A percentile compares a stretch with the other conserved stretches of the same genome.
phyloP scores from a whole-genome alignment of 768 basidiomycete genomes.

The Polyporus arcularius region DNA sequence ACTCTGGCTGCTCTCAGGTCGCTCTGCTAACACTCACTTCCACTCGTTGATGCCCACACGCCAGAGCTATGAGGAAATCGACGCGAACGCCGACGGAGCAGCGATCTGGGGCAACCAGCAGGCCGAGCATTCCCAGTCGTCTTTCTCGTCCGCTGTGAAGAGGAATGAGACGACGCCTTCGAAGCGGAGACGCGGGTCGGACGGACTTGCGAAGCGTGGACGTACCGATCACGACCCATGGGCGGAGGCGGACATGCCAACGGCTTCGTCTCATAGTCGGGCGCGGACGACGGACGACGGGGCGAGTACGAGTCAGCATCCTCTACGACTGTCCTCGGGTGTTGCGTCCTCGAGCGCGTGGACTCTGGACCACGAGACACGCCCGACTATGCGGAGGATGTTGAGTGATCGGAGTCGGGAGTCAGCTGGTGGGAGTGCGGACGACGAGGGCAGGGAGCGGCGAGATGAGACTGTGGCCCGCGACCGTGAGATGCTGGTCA shows the following conservation, averaged over 20 bases:
- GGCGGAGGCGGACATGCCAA: neutral
- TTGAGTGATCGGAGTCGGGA: constrained; percentile 17
- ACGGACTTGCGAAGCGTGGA: constrained; percentile 20
- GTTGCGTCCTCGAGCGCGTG: constrained; percentile 8
- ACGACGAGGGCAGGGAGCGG: neutral
- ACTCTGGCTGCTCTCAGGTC: too few relatives aligned
- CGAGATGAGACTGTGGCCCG: neutral
- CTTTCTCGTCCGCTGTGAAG: constrained; percentile 27
- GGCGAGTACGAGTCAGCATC: constrained; percentile 20
- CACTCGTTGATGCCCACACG: neutral
- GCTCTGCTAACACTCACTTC: neutral
- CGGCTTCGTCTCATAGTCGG: constrained; percentile 19
- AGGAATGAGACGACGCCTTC: constrained; percentile 23
- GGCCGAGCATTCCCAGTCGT: constrained; percentile 15
- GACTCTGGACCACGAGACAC: constrained; percentile 14
- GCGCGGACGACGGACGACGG: constrained; percentile 27
- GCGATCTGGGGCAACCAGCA: constrained; percentile 17
- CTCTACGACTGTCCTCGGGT: constrained; percentile 10
- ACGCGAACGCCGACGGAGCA: neutral
- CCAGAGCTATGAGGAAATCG: neutral
- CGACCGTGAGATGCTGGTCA: constrained; percentile 50
- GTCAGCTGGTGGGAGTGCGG: neutral
- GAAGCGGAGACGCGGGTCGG: constrained; percentile 33
- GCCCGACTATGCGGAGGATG: constrained; percentile 26
- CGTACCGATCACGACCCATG: constrained; percentile 27